Evolutionary conservation across 139 green algal species (phyloP), one percentile per base, ranked within the genome.

Genomic region (Edaphochlamys debaryana): DNA sequence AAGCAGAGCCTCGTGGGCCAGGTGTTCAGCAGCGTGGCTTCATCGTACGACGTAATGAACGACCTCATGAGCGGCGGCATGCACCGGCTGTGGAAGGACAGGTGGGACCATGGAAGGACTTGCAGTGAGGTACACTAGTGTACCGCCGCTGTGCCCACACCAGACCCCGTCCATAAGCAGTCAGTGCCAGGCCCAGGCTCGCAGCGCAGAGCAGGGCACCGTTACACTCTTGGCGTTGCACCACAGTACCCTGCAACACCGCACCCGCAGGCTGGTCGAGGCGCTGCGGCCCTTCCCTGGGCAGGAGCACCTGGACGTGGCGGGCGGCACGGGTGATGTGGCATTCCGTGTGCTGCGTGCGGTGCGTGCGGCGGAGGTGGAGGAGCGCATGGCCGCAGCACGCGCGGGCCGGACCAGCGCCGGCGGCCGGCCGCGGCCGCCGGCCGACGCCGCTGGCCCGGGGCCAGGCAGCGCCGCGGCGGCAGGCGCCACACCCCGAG

Each of bases 41-140:
- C 83, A 9, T 95, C 87, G 15, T 99, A 99, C 58, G 98, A 99
- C 79, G 70, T 98, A 7, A 99, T 99, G 98, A 99, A 99, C 74
- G 98, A 99, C 89, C 82, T 99, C 20, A 99, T 99, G 98, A 98
- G 95, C 75, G 95, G 86, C 3, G 97, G 97, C 30, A 52, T 99
- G 86, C 98, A 99, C 85, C 88, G 98, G 2, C 69, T 98, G 34
- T 99, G 98, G 98, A 99, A 99, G 81, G 96, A 98, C 89, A 88
- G 90, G 87, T 93, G 79, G 19, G 36, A 4, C 22, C 63, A 7
- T 63, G 37, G 29, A 67, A 23, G 67, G 1, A 67, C 45, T n/a
- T n/a, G n/a, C n/a, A n/a, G n/a, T n/a, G n/a, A n/a, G n/a, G n/a
- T n/a, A n/a, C n/a, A n/a, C n/a, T n/a, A n/a, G n/a, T n/a, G n/a